These are phyloP conservation scores for Macrocystidia cucumis DNA, from an alignment of 1,284 basidiomycete genomes.

Conservation along the genomic window DNA sequence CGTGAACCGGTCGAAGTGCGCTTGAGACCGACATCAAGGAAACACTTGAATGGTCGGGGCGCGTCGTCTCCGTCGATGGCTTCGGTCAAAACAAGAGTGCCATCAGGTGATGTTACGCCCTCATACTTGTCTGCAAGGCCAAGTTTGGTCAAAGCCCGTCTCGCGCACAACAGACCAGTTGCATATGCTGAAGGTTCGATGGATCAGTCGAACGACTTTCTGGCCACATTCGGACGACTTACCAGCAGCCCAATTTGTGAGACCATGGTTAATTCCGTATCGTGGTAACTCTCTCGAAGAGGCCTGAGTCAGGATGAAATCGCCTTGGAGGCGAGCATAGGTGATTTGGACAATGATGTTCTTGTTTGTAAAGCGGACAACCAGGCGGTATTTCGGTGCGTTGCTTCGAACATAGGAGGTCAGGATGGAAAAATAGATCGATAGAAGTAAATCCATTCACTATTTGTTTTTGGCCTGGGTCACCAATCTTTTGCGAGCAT, in stretches of 20 bases:
- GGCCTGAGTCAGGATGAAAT: conserved; percentile 87
- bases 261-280: conserved; percentile 97
- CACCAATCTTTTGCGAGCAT: conserved; percentile 93
- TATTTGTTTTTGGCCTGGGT: conserved; percentile 99
- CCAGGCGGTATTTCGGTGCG: conserved; percentile 96
- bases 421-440: background rate
- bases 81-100: conserved; percentile 80
- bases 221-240: conserved; percentile 8
- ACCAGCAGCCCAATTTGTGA: conserved; percentile 98
- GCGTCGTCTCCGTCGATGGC: conserved; percentile 87
- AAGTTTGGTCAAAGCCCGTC: conserved; percentile 92
- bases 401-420: conserved; percentile 42
- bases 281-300: conserved; percentile 88
- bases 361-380: conserved; percentile 96
- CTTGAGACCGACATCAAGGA: conserved; percentile 97
- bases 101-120: conserved; percentile 91
- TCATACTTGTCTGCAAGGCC: conserved; percentile 98
- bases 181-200: conserved; percentile 75
- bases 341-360: conserved; percentile 91
- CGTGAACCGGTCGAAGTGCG: conserved; percentile 98
- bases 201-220: conserved; percentile 7
- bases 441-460: conserved; percentile 28
- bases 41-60: conserved; percentile 97
- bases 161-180: conserved; percentile 92
- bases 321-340: conserved; percentile 96